Base-by-base conservation (phyloP, 2,329 filamentous ascomycete species). In the Ceratocystis colombiana region DNA sequence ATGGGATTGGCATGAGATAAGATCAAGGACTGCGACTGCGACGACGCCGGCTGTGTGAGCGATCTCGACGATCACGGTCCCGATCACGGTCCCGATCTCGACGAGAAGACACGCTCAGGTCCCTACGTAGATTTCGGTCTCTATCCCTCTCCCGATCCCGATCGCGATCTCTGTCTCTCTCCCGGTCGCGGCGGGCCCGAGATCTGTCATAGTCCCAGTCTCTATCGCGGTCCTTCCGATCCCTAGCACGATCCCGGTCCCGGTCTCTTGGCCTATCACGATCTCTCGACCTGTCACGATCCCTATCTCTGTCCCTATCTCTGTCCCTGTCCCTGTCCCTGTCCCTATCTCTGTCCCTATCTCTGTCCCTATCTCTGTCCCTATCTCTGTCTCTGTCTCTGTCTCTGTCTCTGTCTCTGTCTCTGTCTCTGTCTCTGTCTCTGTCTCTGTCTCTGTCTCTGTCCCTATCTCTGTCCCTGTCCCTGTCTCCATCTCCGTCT, bases 361-460 rank as follows among this genome's bases (percentile, higher is more conserved):
- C 73, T 3, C 76, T 67, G 12, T 72, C 71, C 15, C 73, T 72
- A 41, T 74, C 62, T 12, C 63, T 7, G 1, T 46, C 53, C 2
- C 71, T 68, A 10, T 72, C 71, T n/a, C 73, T 72, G 46, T 74
- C 74, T 3, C 73, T 69, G 62, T 73, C 72, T 4, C 71, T 70
- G 33, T 61, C 64, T 3, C 71, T 68, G n/a, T 72, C 71, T 8
- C 73, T 72, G 44, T 74, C 73, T 1, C 74, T 72, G 17, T 20
- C 20, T 74, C 71, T 7, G 71, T 69, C n/a, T 0, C 71, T 68
- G 37, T 75, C 74, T 20, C 74, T 71, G 66, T 73, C 70, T 2
- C 71, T 62, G 3, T 73, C 73, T 3, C 76, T 67, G 12, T 72
- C 71, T 17, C 73, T 72, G 44, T 74, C 62, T 12, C 63, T 6